phyloP scores from a whole-genome alignment of 2,329 filamentous ascomycete species.

The Aspergillus eucalypticola region DNA sequence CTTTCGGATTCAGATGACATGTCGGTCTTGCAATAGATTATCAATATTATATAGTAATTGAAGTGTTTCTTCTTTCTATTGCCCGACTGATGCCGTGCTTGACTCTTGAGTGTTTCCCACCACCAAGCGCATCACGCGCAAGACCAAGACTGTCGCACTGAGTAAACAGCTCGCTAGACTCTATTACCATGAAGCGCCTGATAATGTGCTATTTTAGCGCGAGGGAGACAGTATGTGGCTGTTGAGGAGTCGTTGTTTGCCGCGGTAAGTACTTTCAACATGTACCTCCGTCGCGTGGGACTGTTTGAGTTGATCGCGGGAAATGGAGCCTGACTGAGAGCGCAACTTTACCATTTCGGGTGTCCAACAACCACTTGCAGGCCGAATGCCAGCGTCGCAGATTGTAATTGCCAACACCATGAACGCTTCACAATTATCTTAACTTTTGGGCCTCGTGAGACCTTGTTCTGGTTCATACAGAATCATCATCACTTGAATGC shows the following conservation, averaged over 20 bases:
- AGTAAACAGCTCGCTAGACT: background rate
- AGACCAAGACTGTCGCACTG: conserved; percentile 13
- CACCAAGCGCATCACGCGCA: background rate
- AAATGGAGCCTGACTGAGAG: background rate
- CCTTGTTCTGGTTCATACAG: background rate
- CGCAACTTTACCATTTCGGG: background rate
- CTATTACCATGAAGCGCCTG: background rate
- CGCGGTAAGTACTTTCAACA: background rate
- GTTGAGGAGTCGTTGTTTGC: background rate
- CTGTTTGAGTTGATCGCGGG: conserved; percentile 3
- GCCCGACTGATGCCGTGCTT: background rate
- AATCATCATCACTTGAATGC: background rate
- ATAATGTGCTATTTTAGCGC: background rate
- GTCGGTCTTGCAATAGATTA: background rate
- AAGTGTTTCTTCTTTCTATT: background rate
- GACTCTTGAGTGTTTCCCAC: background rate
- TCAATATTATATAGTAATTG: background rate
- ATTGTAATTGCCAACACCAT: background rate
- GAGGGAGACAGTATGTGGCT: background rate
- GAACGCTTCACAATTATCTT: background rate
- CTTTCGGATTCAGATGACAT: conserved; percentile 23
- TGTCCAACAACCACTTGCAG: background rate
- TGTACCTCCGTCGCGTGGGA: background rate
- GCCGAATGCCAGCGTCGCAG: background rate
- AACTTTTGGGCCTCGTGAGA: background rate